Evolutionary conservation across 495 filamentous ascomycete species (phyloP).

Genomic region (Cenococcum geophilum): DNA sequence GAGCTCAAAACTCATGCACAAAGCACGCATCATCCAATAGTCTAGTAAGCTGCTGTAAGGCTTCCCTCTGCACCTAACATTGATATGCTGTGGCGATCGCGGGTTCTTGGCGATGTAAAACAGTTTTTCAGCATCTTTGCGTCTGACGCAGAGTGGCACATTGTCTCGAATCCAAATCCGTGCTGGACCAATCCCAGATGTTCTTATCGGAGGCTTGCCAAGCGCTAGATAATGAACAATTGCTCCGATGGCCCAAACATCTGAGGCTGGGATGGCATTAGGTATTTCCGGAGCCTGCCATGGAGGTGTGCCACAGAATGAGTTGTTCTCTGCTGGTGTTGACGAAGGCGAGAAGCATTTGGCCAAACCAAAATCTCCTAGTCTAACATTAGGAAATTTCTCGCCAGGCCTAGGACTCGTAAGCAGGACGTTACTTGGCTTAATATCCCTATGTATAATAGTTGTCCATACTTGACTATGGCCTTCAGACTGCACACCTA

Average conservation of each 20-base stretch:
- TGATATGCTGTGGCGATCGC: not conserved
- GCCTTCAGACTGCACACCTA: not conserved
- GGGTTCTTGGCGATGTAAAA: not conserved
- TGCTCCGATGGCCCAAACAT: conserved; percentile 1
- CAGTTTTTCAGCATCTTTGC: not conserved
- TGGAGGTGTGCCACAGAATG: not conserved
- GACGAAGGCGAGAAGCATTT: not conserved
- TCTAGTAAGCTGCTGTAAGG: not conserved
- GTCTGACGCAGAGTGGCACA: not conserved
- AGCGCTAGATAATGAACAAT: not conserved
- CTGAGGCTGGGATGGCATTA: not conserved
- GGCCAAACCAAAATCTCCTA: conserved; percentile 1
- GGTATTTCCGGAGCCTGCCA: not conserved
- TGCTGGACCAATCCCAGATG: not conserved
- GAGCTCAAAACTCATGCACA: not conserved
- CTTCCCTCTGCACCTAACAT: not conserved
- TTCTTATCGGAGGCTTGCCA: not conserved
- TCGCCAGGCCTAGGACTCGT: not conserved
- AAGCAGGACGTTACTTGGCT: not conserved
- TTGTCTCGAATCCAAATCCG: not conserved
- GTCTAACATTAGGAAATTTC: not conserved
- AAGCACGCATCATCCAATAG: not conserved
- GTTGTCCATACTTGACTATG: not conserved
- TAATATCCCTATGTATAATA: conserved; percentile 3
- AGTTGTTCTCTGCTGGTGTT: not conserved